Base-by-base conservation (phyloP, 257 asterid genomes). In the Misopates orontium region DNA sequence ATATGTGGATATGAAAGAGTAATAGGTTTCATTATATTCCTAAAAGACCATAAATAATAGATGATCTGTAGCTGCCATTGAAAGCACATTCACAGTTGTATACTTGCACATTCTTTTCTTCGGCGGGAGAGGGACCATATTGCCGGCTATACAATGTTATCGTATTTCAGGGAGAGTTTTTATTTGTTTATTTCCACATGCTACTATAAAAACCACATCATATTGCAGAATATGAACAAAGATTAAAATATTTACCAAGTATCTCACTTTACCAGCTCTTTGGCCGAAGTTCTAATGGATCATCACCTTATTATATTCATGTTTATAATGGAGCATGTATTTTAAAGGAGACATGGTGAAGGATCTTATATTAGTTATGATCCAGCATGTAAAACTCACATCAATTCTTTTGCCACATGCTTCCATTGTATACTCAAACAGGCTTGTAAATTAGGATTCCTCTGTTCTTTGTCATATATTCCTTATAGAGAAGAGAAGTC, bases 191-290 rank as follows among this genome's bases (percentile, higher is more conserved):
- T 28, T 23, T 39, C 20, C 41, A n/a, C 53, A 21, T 60, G 25
- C 51, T 42, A 51, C 42, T 49, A 52, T 50, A 19, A 6, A 2
- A 24, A 40, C 23, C 54, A 60, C 28, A 62, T 31, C 21, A 36
- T 28, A 22, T 49, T 8, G 28, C 19, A 21, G 17, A 65, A n/a
- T 16, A 25, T n/a, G 50, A 69, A 31, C 14, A 10, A 25, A 50
- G 15, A 41, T 57, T 51, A 11, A 16, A 44, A 22, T 7, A 31
- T 56, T 28, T 25, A 3, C 13, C 19, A 40, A 40, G 6, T 49
- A 39, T 47, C 23, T 48, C 25, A 68, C 45, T 68, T 28, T 31
- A 47, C n/a, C n/a, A n/a, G n/a, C n/a, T n/a, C n/a, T n/a, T n/a
- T n/a, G n/a, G n/a, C n/a, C n/a, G n/a, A n/a, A n/a, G n/a, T n/a